Evolutionary conservation across 176 grass and related monocot genomes (phyloP).

Genomic region (Aegilops tauschii): DNA sequence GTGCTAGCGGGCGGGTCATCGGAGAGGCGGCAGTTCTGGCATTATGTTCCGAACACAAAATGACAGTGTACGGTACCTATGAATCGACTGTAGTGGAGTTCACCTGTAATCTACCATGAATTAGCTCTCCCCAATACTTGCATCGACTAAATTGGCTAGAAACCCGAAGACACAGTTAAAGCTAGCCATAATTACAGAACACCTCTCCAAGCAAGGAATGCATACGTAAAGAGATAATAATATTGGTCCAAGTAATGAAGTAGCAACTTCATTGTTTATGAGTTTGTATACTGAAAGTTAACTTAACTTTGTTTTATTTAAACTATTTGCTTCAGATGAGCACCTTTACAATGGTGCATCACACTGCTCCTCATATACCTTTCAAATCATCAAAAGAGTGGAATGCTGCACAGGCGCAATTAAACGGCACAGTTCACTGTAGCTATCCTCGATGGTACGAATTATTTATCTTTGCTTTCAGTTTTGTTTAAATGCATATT

Average conservation of each 20-base stretch:
- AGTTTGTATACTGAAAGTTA: not conserved
- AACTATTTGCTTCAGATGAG: slow-evolving; percentile 74
- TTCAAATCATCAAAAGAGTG: slow-evolving; percentile 95
- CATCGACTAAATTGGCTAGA: not conserved
- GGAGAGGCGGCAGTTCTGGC: no score
- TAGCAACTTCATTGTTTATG: slow-evolving; percentile 11
- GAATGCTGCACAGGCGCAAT: slow-evolving; percentile 93
- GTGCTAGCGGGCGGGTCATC: no score
- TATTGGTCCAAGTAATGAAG: not conserved
- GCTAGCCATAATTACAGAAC: not conserved
- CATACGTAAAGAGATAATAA: slow-evolving; percentile 5
- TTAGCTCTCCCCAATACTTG: not conserved
- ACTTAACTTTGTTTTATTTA: slow-evolving; percentile 11
- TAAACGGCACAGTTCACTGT: slow-evolving; percentile 91
- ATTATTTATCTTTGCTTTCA: not conserved
- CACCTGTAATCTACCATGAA: not conserved
- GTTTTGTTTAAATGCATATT: not conserved
- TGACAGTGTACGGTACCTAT: not conserved
- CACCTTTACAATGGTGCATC: slow-evolving; percentile 99
- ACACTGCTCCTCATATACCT: slow-evolving; percentile 98
- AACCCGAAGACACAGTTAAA: not conserved
- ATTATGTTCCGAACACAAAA: not conserved
- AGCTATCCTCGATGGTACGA: slow-evolving; percentile 82
- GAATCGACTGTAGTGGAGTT: not conserved
- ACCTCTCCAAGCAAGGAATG: not conserved